Conservation (phyloP, 495 filamentous ascomycete species). For the Tetracladium setigerum region DNA sequence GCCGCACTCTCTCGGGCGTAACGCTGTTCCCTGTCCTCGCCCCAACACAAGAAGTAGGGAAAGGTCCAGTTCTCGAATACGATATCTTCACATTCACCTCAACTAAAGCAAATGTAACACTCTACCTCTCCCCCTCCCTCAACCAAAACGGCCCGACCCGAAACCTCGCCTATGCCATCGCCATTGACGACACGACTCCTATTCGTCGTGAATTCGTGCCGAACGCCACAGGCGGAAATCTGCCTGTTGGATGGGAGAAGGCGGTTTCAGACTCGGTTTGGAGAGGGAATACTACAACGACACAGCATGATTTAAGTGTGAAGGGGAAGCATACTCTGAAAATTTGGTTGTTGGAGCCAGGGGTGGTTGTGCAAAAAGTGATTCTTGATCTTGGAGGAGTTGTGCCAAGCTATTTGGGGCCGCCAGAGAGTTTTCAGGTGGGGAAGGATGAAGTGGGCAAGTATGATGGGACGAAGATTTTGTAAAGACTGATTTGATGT, state of each 20-base stretch:
- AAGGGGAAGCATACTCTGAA: conserved; percentile 50
- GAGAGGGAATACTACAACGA: conserved; percentile 44
- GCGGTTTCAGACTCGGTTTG: conserved; percentile 53
- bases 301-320: conserved; percentile 35
- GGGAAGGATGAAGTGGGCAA: conserved; percentile 33
- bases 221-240: conserved; percentile 33
- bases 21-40: conserved; percentile 47
- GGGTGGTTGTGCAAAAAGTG: conserved; percentile 62
- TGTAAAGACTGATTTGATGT: neutral
- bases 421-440: conserved; percentile 56
- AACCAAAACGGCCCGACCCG: conserved; percentile 52
- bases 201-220: conserved; percentile 45
- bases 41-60: conserved; percentile 34
- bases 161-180: conserved; percentile 53
- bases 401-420: conserved; percentile 55
- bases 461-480: conserved; percentile 35
- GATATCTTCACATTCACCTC: conserved; percentile 56
- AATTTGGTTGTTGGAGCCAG: conserved; percentile 55
- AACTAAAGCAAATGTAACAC: conserved; percentile 47
- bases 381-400: conserved; percentile 63
- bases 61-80: conserved; percentile 54
- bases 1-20: conserved; percentile 50
- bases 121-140: conserved; percentile 52
- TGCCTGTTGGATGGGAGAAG: conserved; percentile 49
- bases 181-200: conserved; percentile 37